A percentile compares a stretch with the other conserved stretches of the same genome.
Conservation (phyloP, 768 basidiomycete species). For the Lactifluus hygrophoroides region DNA sequence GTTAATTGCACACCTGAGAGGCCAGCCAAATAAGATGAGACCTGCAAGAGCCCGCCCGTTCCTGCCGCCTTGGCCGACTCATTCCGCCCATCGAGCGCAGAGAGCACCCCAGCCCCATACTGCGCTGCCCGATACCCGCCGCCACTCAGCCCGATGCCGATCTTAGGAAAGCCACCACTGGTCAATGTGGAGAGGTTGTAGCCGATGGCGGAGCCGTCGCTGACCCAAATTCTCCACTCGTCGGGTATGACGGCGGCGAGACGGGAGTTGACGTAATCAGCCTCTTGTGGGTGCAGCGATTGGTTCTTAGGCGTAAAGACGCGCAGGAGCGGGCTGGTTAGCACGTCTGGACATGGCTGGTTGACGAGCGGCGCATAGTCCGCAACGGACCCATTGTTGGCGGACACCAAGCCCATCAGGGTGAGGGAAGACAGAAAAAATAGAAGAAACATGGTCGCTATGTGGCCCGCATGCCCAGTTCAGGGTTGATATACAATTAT, state of each 20-base stretch:
- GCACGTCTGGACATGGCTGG: conserved; percentile 43
- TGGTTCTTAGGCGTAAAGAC: conserved; percentile 43
- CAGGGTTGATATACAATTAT: no score
- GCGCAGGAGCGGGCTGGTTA: conserved; percentile 41
- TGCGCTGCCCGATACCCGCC: conserved; percentile 63
- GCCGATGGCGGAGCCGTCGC: conserved; percentile 42
- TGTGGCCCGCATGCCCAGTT: no score
- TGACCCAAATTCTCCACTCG: conserved; percentile 55
- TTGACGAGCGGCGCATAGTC: conserved; percentile 47
- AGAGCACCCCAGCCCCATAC: conserved; percentile 52
- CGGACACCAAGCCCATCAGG: background rate
- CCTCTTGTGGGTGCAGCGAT: conserved; percentile 41
- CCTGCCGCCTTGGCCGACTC: conserved; percentile 45
- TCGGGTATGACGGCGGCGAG: conserved; percentile 32
- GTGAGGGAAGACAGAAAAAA: background rate
- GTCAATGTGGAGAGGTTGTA: conserved; percentile 41
- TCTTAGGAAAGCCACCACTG: conserved; percentile 34
- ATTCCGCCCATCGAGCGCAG: conserved; percentile 55
- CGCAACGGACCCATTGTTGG: conserved; percentile 22
- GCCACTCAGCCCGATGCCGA: conserved; percentile 63
- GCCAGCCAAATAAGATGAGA: conserved; percentile 59
- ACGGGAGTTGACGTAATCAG: conserved; percentile 38
- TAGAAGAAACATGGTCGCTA: background rate
- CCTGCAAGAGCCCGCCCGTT: conserved; percentile 62
- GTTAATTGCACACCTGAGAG: conserved; percentile 53